Base-by-base conservation (phyloP, 805 yeast species). In the Saccharomycopsis oosterbeekiorum region DNA sequence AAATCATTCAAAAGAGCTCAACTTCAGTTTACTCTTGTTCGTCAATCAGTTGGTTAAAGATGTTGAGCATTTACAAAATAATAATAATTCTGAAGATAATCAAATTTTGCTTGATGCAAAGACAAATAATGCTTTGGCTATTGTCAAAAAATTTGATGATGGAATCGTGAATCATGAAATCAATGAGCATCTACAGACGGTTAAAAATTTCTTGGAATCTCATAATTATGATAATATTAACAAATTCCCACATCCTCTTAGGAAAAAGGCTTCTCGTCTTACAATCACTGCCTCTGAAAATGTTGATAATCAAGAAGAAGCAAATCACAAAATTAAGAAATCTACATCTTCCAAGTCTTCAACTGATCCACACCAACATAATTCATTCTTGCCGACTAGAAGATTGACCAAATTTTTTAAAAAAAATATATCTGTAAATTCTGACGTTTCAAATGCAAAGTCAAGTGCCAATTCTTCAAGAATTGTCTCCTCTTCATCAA, bases 11-110 rank as follows among this genome's bases (percentile, higher is more conserved):
- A 61, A 59, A 26, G 58, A 56, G 11, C 64, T 62, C 36, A 64
- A 62, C 17, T 58, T 54, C 26, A 60, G 60, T 43, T 51, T 64
- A 19, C 55, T 59, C 26, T 57, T 58, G 17, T 62, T 59, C 29
- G 56, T 64, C 37, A 59, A 61, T 26, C 64, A 61, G 47, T 43
- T 64, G 24, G 39, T 63, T 2, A 42, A 40, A 37, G 65, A 62
- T 51, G 60, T 57, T 55, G 61, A 62, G n/a, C 26, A 60, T 29
- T 50, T 62, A 15, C 56, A 55, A 26, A 47, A 29, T 8, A 50
- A 57, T 4, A 50, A 57, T 9, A 57, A 26, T 29, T n/a, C 6
- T 29, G 36, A 57, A 36, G 36, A 41, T 14, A 47, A 47, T 15
- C 47, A 47, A 12, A 2, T 34, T n/a, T 29, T 17, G 12, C 24